phyloP scores from a whole-genome alignment of 495 filamentous ascomycete genomes.

The Lasiosphaeria hispida region DNA sequence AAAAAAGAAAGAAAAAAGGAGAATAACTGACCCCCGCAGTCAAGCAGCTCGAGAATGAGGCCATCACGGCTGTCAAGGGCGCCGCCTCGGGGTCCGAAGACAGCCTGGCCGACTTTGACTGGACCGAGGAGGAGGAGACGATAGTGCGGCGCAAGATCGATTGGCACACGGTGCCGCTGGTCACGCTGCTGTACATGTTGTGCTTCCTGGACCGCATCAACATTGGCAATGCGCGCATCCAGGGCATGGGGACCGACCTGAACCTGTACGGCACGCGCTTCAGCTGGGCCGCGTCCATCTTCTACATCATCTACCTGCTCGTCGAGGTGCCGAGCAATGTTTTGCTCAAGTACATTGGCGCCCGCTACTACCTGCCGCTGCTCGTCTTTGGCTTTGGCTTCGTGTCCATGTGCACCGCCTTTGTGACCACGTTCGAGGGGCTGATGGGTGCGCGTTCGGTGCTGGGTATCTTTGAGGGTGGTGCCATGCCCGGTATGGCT shows the following conservation, averaged over 20 bases:
- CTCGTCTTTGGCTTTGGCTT: constrained; percentile 51
- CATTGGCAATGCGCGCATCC: constrained; percentile 63
- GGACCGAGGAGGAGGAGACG: constrained; percentile 51
- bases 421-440: constrained; percentile 42
- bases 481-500: constrained; percentile 56
- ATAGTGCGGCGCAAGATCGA: constrained; percentile 51
- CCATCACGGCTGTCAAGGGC: constrained; percentile 16
- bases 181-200: constrained; percentile 54
- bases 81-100: constrained; percentile 15
- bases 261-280: constrained; percentile 51
- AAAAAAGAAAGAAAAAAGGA: no score
- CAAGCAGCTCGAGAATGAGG: constrained; percentile 14
- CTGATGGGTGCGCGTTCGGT: constrained; percentile 42
- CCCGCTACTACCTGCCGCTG: constrained; percentile 62
- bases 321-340: constrained; percentile 67
- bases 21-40: not conserved
- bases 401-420: constrained; percentile 45
- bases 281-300: constrained; percentile 58
- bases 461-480: constrained; percentile 53
- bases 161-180: constrained; percentile 50
- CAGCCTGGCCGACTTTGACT: constrained; percentile 32
- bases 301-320: constrained; percentile 66
- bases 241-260: constrained; percentile 55
- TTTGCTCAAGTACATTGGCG: constrained; percentile 57
- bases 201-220: constrained; percentile 53